Evolutionary conservation across 1,284 basidiomycete species (phyloP).

Genomic region (Rhodofomes roseus): DNA sequence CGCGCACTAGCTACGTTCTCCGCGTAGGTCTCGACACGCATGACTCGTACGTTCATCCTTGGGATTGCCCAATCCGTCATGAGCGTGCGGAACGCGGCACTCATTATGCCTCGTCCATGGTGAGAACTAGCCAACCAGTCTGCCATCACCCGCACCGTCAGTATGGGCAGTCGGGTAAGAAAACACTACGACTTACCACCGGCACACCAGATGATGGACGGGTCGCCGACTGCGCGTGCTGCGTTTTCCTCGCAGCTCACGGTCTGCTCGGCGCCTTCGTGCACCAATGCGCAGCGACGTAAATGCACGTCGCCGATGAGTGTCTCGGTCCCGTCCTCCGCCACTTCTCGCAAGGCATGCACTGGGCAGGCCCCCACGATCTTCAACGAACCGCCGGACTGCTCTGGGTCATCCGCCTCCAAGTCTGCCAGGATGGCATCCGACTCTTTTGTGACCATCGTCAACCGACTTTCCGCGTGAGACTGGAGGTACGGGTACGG

Average conservation of each 20-base stretch:
- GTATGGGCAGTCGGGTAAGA: not conserved
- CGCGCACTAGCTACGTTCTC: slow-evolving; percentile 55
- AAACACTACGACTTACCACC: slow-evolving; percentile 52
- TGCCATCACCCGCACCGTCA: slow-evolving; percentile 16
- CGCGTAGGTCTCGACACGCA: slow-evolving; percentile 41
- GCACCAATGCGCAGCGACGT: slow-evolving; percentile 30
- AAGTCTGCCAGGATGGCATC: slow-evolving; percentile 36
- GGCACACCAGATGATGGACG: slow-evolving; percentile 48
- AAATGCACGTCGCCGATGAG: slow-evolving; percentile 44
- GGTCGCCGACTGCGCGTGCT: slow-evolving; percentile 37
- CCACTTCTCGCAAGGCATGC: slow-evolving; percentile 41
- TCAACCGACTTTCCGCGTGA: slow-evolving; percentile 35
- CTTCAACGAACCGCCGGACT: slow-evolving; percentile 25
- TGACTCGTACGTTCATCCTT: slow-evolving; percentile 48
- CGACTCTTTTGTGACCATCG: slow-evolving; percentile 18
- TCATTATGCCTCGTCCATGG: slow-evolving; percentile 68
- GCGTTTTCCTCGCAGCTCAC: slow-evolving; percentile 36
- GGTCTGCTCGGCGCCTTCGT: slow-evolving; percentile 31
- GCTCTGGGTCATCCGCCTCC: slow-evolving; percentile 23
- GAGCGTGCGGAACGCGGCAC: slow-evolving; percentile 47
- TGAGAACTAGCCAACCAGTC: slow-evolving; percentile 54
- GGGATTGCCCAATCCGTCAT: slow-evolving; percentile 54
- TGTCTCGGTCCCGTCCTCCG: slow-evolving; percentile 43
- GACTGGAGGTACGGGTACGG: slow-evolving; percentile 51
- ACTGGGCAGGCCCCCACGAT: slow-evolving; percentile 40